These are phyloP conservation scores for Alternaria panax DNA, from an alignment of 2,329 filamentous ascomycete genomes.

Conservation along the genomic window DNA sequence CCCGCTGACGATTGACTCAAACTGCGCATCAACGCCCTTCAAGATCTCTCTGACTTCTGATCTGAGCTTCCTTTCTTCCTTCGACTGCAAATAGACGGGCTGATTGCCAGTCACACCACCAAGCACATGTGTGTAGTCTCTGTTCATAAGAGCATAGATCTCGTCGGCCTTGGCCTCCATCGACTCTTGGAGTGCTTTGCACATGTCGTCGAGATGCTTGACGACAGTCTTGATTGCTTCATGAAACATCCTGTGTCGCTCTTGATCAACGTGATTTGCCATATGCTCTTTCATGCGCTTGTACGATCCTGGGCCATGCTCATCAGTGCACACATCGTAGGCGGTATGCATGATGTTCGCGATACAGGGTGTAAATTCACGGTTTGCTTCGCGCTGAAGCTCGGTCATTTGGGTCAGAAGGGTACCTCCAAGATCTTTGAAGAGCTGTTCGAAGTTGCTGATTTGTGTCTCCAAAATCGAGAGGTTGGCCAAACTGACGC, in stretches of 20 bases:
- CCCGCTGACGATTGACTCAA: slow-evolving; percentile 33
- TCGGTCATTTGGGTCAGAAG: slow-evolving; percentile 52
- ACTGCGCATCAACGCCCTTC: slow-evolving; percentile 25
- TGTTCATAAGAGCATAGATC: slow-evolving; percentile 47
- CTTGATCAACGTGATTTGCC: slow-evolving; percentile 52
- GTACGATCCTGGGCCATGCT: slow-evolving; percentile 58
- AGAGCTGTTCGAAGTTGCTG: slow-evolving; percentile 50
- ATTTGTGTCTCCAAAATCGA: slow-evolving; percentile 54
- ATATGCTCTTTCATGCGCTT: slow-evolving; percentile 63
- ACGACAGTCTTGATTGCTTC: slow-evolving; percentile 54
- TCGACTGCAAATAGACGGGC: slow-evolving; percentile 10
- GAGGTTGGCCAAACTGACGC: slow-evolving; percentile 51
- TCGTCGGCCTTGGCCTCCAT: slow-evolving; percentile 57
- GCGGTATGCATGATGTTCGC: slow-evolving; percentile 54
- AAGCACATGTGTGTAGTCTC: slow-evolving; percentile 50
- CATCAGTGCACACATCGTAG: slow-evolving; percentile 56
- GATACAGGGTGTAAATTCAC: slow-evolving; percentile 62
- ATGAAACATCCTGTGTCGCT: slow-evolving; percentile 59
- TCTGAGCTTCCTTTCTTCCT: slow-evolving; percentile 24
- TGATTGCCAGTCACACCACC: slow-evolving; percentile 27
- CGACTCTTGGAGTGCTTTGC: slow-evolving; percentile 51
- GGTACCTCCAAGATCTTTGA: slow-evolving; percentile 47
- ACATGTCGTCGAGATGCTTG: slow-evolving; percentile 52
- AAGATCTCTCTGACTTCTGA: slow-evolving; percentile 27
- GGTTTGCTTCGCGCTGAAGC: slow-evolving; percentile 61